Evolutionary conservation across 805 yeast genomes (phyloP).

Genomic region (Metschnikowia amazonensis): DNA sequence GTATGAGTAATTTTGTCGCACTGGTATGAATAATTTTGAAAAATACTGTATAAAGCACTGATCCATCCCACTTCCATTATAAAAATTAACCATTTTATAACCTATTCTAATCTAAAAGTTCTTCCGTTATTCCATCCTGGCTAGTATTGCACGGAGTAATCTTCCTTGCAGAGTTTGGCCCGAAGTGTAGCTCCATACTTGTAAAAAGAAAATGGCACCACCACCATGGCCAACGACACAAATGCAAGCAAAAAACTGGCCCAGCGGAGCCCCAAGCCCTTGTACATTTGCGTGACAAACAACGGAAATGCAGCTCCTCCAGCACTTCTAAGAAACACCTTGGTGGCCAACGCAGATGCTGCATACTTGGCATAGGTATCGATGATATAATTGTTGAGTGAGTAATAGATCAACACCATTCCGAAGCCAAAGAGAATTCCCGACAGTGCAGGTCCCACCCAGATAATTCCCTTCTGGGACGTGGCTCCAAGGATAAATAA

Average conservation of each 20-base stretch:
- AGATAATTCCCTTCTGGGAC: slow-evolving; percentile 59
- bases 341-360: slow-evolving; percentile 77
- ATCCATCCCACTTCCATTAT: too few relatives aligned
- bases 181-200: slow-evolving; percentile 63
- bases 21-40: too few relatives aligned
- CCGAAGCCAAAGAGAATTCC: slow-evolving; percentile 61
- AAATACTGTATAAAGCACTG: too few relatives aligned
- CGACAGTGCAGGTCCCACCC: slow-evolving; percentile 62
- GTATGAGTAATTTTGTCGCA: too few relatives aligned
- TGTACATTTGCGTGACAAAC: slow-evolving; percentile 78
- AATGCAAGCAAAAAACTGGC: slow-evolving; percentile 77
- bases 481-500: slow-evolving; percentile 81
- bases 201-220: slow-evolving; percentile 68
- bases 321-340: slow-evolving; percentile 73
- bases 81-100: too few relatives aligned
- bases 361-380: slow-evolving; percentile 84
- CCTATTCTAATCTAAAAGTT: too few relatives aligned
- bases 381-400: slow-evolving; percentile 75
- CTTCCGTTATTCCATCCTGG: too few relatives aligned
- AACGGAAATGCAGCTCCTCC: slow-evolving; percentile 88
- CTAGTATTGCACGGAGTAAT: slow-evolving; percentile 36
- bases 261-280: slow-evolving; percentile 71
- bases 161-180: slow-evolving; percentile 62
- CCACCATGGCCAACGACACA: slow-evolving; percentile 71
- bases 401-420: slow-evolving; percentile 57